Evolutionary conservation across 306 rosid genomes (phyloP).

Genomic region (barrel medic (Medicago truncatula)): DNA sequence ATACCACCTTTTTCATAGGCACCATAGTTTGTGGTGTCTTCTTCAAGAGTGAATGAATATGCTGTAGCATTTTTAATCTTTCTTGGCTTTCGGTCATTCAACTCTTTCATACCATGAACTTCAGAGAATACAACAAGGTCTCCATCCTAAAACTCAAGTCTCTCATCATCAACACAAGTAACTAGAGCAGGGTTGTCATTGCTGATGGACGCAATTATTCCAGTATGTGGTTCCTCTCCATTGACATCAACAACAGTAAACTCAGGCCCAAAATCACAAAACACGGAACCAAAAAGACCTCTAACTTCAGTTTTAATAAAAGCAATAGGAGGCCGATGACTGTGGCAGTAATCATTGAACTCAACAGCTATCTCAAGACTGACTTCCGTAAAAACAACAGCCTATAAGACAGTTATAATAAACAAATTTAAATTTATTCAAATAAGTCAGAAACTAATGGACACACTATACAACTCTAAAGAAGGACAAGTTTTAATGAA

Average conservation of each 20-base stretch:
- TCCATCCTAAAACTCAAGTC: conserved; percentile 96
- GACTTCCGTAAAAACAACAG: conserved; percentile 82
- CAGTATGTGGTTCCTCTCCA: conserved; percentile 91
- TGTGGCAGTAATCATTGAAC: conserved; percentile 81
- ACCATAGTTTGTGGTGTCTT: conserved; percentile 85
- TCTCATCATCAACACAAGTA: conserved; percentile 93
- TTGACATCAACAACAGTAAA: conserved; percentile 89
- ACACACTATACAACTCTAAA: background rate
- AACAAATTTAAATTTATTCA: conserved; percentile 8
- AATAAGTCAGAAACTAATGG: conserved; percentile 30
- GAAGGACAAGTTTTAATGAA: background rate
- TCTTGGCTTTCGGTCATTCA: conserved; percentile 94
- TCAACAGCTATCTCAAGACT: conserved; percentile 76
- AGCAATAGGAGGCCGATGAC: conserved; percentile 85
- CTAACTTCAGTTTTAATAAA: conserved; percentile 86
- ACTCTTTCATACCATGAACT: conserved; percentile 89
- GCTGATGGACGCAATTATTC: conserved; percentile 92
- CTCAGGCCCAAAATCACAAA: conserved; percentile 92
- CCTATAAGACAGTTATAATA: conserved; percentile 57
- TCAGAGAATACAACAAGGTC: conserved; percentile 91
- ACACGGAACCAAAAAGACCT: conserved; percentile 91
- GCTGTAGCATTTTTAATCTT: conserved; percentile 81
- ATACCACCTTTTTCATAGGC: conserved; percentile 86
- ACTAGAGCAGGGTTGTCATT: conserved; percentile 90
- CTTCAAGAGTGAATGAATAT: conserved; percentile 85